These are phyloP conservation scores for Podospora bellae-mahoneyi DNA, from an alignment of 495 filamentous ascomycete genomes.

Conservation along the genomic window DNA sequence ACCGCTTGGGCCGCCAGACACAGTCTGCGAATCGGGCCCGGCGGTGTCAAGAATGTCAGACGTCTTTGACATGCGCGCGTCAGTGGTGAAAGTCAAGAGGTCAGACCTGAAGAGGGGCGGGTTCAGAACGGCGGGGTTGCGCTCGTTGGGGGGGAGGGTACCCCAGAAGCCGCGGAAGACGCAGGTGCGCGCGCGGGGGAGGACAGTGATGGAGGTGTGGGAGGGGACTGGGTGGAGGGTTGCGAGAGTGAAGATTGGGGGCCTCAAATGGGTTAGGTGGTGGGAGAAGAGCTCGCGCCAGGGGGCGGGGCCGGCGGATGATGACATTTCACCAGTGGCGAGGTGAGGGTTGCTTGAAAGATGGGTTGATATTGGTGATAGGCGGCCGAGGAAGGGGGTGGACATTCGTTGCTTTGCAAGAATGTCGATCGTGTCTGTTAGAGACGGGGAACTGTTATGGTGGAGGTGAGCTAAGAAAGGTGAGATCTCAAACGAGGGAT, in stretches of 20 bases:
- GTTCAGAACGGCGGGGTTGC: conserved; percentile 62
- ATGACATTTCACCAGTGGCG: conserved; percentile 12
- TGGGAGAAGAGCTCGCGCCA: conserved; percentile 67
- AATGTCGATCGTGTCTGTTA: neutral
- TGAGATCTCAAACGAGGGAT: neutral
- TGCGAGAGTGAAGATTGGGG: conserved; percentile 67
- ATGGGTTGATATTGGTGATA: neutral
- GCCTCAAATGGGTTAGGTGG: conserved; percentile 58
- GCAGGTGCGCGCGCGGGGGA: conserved; percentile 49
- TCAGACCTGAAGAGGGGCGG: conserved; percentile 68
- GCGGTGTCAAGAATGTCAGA: conserved; percentile 57
- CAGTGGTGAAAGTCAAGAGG: conserved; percentile 77
- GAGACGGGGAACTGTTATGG: neutral
- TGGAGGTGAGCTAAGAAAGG: neutral
- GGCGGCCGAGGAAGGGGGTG: neutral
- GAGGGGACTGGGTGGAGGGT: conserved; percentile 52
- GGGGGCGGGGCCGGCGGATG: conserved; percentile 35
- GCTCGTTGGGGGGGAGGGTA: conserved; percentile 59
- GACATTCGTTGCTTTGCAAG: neutral
- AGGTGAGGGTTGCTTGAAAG: neutral
- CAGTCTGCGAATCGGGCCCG: conserved; percentile 27
- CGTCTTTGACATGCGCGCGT: conserved; percentile 80
- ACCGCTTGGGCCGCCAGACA: conserved; percentile 33
- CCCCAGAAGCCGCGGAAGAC: conserved; percentile 83
- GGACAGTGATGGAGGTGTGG: conserved; percentile 3